phyloP scores from a whole-genome alignment of 805 yeast species.

The Wickerhamomyces canadensis region DNA sequence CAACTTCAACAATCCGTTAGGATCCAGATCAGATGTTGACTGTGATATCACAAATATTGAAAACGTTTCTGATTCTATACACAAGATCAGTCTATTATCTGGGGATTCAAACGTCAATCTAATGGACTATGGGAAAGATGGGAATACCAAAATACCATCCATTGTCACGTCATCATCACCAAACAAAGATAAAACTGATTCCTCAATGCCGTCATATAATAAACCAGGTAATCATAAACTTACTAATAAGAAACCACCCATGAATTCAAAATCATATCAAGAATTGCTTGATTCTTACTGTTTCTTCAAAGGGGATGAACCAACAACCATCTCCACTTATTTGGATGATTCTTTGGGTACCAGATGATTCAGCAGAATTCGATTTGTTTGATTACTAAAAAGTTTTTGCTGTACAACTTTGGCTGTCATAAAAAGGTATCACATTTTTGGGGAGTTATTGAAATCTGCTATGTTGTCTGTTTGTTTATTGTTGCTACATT shows the following conservation, averaged over 20 bases:
- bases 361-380: constrained; percentile 21
- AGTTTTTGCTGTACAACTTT: neutral
- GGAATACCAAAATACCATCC: neutral
- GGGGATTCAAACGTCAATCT: constrained; percentile 5
- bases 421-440: neutral
- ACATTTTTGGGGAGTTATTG: no score
- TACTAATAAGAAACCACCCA: constrained; percentile 25
- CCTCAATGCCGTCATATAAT: no score
- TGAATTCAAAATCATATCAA: constrained; percentile 49
- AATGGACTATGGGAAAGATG: constrained; percentile 1
- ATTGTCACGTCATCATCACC: no score
- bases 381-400: constrained; percentile 30
- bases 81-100: constrained; percentile 5
- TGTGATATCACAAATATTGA: neutral
- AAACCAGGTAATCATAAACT: no score
- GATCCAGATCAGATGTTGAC: neutral
- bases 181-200: no score
- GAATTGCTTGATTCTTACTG: constrained; percentile 56
- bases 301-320: constrained; percentile 38
- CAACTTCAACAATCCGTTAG: constrained; percentile 2
- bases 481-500: no score
- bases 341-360: constrained; percentile 2
- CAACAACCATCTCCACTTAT: neutral
- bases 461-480: no score
- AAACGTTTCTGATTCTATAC: constrained; percentile 4